phyloP scores from a whole-genome alignment of 148 eudicot genomes.

The Beta vulgaris region DNA sequence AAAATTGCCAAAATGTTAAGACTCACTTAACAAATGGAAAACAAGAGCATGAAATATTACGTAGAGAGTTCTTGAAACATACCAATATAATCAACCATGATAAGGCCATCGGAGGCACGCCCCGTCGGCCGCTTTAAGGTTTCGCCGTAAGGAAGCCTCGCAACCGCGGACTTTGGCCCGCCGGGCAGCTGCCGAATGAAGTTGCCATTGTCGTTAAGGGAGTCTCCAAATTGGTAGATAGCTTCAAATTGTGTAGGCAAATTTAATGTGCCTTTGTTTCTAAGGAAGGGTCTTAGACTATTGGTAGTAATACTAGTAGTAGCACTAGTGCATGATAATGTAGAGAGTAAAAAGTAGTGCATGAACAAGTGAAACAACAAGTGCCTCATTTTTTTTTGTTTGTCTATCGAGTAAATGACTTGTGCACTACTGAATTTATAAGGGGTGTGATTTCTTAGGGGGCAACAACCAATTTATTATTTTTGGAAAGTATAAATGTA shows the following conservation, averaged over 20 bases:
- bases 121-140: slow-evolving; percentile 40
- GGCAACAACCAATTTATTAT: no score
- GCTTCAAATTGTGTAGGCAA: slow-evolving; percentile 27
- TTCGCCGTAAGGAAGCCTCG: slow-evolving; percentile 30
- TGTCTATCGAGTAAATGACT: neutral
- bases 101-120: slow-evolving; percentile 41
- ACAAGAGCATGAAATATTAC: no score
- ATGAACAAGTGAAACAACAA: neutral
- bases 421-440: neutral
- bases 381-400: slow-evolving; percentile 12
- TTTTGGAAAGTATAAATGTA: no score
- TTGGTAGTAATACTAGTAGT: neutral
- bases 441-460: no score
- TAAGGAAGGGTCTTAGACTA: neutral
- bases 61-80: neutral
- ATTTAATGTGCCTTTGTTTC: neutral
- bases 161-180: neutral
- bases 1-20: no score
- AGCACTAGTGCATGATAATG: neutral
- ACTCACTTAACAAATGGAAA: no score
- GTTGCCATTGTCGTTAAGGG: slow-evolving; percentile 42
- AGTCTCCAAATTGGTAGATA: slow-evolving; percentile 43
- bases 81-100: slow-evolving; percentile 45
- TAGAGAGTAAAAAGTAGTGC: neutral
- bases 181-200: slow-evolving; percentile 15